Evolutionary conservation across 1,284 basidiomycete species (phyloP).

Genomic region (Tetrapyrgos nigripes): DNA sequence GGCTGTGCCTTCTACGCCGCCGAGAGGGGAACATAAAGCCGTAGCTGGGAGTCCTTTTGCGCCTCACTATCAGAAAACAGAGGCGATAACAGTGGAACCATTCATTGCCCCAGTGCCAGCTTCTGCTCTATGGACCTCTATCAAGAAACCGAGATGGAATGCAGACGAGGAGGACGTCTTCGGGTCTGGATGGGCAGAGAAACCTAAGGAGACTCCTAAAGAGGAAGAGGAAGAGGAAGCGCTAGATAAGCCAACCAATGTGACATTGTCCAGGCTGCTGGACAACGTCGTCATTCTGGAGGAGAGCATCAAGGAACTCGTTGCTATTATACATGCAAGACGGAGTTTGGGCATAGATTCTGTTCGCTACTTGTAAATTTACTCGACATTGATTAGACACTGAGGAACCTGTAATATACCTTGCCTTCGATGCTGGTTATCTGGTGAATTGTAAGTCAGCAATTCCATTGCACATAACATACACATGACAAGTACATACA

Average conservation of each 20-base stretch:
- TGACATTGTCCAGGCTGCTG: constrained; percentile 84
- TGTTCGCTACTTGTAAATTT: constrained; percentile 68
- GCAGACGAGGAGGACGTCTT: constrained; percentile 74
- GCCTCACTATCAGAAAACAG: constrained; percentile 84
- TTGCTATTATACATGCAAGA: constrained; percentile 86
- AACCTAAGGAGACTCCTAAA: constrained; percentile 20
- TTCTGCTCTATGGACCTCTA: constrained; percentile 67
- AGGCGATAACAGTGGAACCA: constrained; percentile 75
- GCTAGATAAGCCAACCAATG: constrained; percentile 39
- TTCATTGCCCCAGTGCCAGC: constrained; percentile 66
- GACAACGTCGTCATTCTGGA: constrained; percentile 97
- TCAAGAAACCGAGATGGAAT: constrained; percentile 54
- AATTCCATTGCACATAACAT: constrained; percentile 17
- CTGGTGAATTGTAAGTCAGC: neutral
- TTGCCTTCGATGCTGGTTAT: neutral
- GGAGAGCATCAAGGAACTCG: constrained; percentile 94
- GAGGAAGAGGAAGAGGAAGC: constrained; percentile 37
- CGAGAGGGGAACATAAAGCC: constrained; percentile 42
- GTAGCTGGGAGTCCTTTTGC: constrained; percentile 83
- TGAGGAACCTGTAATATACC: neutral
- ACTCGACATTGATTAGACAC: neutral
- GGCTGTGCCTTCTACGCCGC: constrained; percentile 50
- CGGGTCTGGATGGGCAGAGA: constrained; percentile 63
- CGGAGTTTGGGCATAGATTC: constrained; percentile 88
- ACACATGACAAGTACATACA: constrained; percentile 12